Conservation (phyloP, 1,284 basidiomycete species). For the Ganoderma sp. region DNA sequence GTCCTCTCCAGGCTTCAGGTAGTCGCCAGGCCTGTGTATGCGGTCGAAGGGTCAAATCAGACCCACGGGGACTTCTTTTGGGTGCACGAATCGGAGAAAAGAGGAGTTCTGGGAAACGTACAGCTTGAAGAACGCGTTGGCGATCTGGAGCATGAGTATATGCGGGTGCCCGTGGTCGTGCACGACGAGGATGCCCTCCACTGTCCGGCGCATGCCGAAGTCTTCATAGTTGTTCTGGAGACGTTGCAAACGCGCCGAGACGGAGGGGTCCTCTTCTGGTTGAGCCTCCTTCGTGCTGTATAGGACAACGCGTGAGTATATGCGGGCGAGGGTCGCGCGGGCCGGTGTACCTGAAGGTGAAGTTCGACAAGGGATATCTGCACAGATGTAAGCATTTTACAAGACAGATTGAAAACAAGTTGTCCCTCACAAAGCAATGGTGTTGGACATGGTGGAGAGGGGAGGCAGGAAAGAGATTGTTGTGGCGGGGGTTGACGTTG, state of each 20-base stretch:
- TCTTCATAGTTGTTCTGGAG: slow-evolving; percentile 97
- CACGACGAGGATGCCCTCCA: slow-evolving; percentile 96
- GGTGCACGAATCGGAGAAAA: slow-evolving; percentile 8
- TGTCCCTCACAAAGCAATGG: slow-evolving; percentile 69
- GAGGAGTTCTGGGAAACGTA: slow-evolving; percentile 48
- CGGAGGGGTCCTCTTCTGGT: slow-evolving; percentile 95
- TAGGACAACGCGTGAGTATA: slow-evolving; percentile 1
- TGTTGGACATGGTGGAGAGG: slow-evolving; percentile 65
- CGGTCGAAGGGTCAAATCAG: neutral
- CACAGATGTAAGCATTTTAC: neutral
- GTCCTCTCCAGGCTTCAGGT: slow-evolving; percentile 94
- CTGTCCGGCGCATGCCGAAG: slow-evolving; percentile 92
- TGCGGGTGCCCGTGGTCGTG: slow-evolving; percentile 95
- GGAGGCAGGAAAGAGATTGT: neutral
- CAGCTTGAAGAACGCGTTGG: slow-evolving; percentile 99
- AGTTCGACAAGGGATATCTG: slow-evolving; percentile 86
- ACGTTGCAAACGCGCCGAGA: slow-evolving; percentile 86
- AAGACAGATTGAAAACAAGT: neutral
- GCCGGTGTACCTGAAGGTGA: slow-evolving; percentile 73
- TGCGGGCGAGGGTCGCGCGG: neutral
- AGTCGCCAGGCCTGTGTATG: slow-evolving; percentile 86
- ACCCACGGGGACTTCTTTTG: neutral
- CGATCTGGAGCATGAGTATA: slow-evolving; percentile 97
- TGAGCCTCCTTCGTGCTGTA: slow-evolving; percentile 89
- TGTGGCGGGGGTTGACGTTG: slow-evolving; percentile 3